Conservation (phyloP, 805 yeast species). For the Metschnikowia henanensis region DNA sequence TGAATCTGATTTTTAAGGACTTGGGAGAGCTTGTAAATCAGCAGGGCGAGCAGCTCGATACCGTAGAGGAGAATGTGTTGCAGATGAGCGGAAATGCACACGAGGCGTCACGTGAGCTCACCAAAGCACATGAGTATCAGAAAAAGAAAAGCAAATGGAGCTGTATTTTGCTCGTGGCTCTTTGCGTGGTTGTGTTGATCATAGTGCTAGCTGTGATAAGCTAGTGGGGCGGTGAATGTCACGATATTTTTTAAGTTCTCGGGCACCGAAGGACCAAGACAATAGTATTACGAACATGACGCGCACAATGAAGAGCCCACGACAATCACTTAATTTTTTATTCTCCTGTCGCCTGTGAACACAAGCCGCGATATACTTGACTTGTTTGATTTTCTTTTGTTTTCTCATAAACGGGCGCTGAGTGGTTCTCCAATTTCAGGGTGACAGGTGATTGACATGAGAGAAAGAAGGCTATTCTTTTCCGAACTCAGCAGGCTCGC, state of each 20-base stretch:
- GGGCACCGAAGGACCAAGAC: too few species aligned
- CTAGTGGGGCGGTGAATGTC: conserved; percentile 16
- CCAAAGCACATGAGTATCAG: conserved; percentile 76
- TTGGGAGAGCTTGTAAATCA: conserved; percentile 74
- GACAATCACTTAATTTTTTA: too few species aligned
- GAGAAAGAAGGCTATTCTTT: too few species aligned
- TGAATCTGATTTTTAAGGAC: conserved; percentile 82
- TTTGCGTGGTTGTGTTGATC: conserved; percentile 58
- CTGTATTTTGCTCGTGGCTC: conserved; percentile 58
- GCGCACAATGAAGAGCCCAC: too few species aligned
- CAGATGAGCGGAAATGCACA: conserved; percentile 63
- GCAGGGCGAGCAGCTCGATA: conserved; percentile 84
- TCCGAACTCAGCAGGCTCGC: too few species aligned
- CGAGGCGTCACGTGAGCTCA: conserved; percentile 68
- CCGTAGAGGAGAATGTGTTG: conserved; percentile 77
- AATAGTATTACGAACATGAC: too few species aligned
- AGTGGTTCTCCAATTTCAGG: too few species aligned
- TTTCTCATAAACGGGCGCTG: too few species aligned
- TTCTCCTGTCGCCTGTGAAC: too few species aligned
- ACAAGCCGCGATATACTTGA: too few species aligned
- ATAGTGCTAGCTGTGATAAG: conserved; percentile 55
- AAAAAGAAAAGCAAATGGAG: conserved; percentile 70
- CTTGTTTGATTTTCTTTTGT: too few species aligned
- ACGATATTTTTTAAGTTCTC: neutral
- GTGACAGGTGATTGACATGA: too few species aligned